Evolutionary conservation across 2,329 filamentous ascomycete genomes (phyloP).

Genomic region (Sporothrix mexicana): DNA sequence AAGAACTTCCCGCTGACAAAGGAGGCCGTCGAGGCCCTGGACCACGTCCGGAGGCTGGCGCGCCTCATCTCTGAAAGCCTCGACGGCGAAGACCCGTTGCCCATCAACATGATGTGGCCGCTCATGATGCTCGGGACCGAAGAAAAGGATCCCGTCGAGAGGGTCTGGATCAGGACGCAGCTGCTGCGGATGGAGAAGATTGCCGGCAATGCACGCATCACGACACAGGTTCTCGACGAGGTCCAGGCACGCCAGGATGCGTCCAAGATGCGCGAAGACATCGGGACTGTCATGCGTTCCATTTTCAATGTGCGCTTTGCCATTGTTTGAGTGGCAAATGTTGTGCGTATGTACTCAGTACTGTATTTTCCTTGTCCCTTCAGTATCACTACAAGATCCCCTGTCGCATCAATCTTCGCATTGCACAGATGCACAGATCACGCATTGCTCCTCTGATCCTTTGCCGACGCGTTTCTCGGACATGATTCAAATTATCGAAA

Average conservation of each 20-base stretch:
- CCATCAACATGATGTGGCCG: slow-evolving; percentile 64
- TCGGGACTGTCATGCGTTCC: slow-evolving; percentile 54
- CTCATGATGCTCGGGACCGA: slow-evolving; percentile 62
- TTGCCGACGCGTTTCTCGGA: too few species aligned
- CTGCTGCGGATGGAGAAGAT: slow-evolving; percentile 56
- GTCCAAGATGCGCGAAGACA: slow-evolving; percentile 50
- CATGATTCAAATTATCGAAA: background rate
- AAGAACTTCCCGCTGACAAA: slow-evolving; percentile 58
- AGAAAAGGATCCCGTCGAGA: slow-evolving; percentile 55
- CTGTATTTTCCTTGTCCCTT: background rate
- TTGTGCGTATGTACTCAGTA: background rate
- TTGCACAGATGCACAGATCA: too few species aligned
- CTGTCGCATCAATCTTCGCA: too few species aligned
- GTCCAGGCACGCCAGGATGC: slow-evolving; percentile 53
- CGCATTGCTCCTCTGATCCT: too few species aligned
- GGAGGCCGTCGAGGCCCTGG: slow-evolving; percentile 55
- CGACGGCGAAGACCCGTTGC: slow-evolving; percentile 53
- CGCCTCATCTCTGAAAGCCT: slow-evolving; percentile 52
- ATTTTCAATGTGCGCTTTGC: slow-evolving; percentile 60
- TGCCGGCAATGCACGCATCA: slow-evolving; percentile 53
- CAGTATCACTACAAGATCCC: too few species aligned
- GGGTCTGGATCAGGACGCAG: slow-evolving; percentile 57
- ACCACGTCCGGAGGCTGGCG: slow-evolving; percentile 55
- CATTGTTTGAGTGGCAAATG: slow-evolving; percentile 50
- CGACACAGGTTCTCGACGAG: slow-evolving; percentile 53